Base-by-base conservation (phyloP, 2,329 filamentous ascomycete genomes). In the Venturia oleaginea region DNA sequence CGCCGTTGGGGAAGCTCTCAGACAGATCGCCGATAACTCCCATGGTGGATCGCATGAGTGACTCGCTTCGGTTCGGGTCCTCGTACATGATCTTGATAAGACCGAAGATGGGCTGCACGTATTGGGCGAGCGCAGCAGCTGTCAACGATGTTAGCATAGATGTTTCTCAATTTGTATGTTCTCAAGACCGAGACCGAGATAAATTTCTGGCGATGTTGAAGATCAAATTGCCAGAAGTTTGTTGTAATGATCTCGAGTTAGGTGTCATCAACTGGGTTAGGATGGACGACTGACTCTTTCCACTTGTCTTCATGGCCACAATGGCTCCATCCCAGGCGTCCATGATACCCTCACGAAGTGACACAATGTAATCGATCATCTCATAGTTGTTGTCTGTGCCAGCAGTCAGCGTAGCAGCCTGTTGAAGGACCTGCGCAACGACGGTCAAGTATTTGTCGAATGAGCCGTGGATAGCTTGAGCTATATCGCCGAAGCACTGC, bases 311-410 rank as follows among this genome's bases (percentile, higher is more conserved):
- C 88, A 97, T 92, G 63, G 94, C 92, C 75, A 93, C 87, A 73
- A 99, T 92, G 69, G 96, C 94, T 69, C 94, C 94, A 71, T 92
- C 92, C 92, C 95, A 99, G 40, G 94, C 94, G 81, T 99, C 94
- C 88, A 97, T 96, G 69, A 99, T 97, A 70, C 93, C 94, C 75
- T 99, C 95, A 63, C 94, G 88, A 60, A 99, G 84, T 24, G 92
- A 96, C 68, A 96, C 86, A 70, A 99, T 88, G 74, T 99, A 99
- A 77, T 97, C 93, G 65, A 92, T 88, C 89, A 97, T 96, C 78
- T 99, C 94, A 71, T 92, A 94, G 61, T 89, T 90, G 66, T 89
- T 87, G 69, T 97, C 92, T 34, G 86, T 83, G 65, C 86, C 86
- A 51, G 90, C 85, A 38, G 87, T 90, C 65, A 99, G 91, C 55